These are phyloP conservation scores for Emmonsiellopsis sp. DNA, from an alignment of 2,329 filamentous ascomycete genomes.

Conservation along the genomic window DNA sequence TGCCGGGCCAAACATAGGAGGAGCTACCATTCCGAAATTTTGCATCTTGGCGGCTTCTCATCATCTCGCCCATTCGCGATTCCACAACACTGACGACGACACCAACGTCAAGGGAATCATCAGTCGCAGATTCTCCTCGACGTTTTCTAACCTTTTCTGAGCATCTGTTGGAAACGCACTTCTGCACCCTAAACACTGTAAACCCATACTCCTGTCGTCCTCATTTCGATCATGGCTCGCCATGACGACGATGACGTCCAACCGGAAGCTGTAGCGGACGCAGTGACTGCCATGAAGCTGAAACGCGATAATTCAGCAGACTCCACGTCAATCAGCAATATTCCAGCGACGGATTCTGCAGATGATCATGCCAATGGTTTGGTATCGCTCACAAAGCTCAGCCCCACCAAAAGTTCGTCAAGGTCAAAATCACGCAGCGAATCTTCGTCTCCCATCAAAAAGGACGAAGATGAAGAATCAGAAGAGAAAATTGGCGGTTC, in stretches of 20 bases:
- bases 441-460: constrained; percentile 15
- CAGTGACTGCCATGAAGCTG: constrained; percentile 29
- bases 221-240: constrained; percentile 27
- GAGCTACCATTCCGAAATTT: neutral
- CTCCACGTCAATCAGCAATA: constrained; percentile 18
- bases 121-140: neutral
- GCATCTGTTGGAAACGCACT: neutral
- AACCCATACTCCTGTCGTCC: neutral
- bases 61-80: neutral
- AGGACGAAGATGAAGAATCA: constrained; percentile 31
- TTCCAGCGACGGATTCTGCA: constrained; percentile 9
- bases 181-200: neutral
- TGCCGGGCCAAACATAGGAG: neutral
- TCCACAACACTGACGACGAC: neutral
- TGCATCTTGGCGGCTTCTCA: neutral
- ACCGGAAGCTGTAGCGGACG: constrained; percentile 25
- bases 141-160: neutral
- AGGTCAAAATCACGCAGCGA: constrained; percentile 16
- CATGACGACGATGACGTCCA: constrained; percentile 33
- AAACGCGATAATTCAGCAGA: constrained; percentile 20
- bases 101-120: neutral
- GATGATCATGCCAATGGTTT: constrained; percentile 10
- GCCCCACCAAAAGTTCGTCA: constrained; percentile 13
- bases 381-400: constrained; percentile 9
- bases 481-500: constrained; percentile 52